These are phyloP conservation scores for Erythrophleum fordii DNA, from an alignment of 306 rosid genomes.

Conservation along the genomic window DNA sequence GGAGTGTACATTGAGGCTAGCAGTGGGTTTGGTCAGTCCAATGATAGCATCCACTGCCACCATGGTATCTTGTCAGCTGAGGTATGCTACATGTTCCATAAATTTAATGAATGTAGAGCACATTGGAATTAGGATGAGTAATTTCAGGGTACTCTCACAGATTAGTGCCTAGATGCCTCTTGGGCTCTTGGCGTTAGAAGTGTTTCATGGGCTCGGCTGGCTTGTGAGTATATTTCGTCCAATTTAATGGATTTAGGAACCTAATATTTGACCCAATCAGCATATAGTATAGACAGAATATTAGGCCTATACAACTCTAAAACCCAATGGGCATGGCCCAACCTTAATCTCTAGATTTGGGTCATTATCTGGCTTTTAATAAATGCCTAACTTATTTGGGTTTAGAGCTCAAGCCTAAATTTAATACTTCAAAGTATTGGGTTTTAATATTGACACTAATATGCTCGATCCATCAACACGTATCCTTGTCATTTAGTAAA, in stretches of 20 bases:
- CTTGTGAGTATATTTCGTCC: background rate
- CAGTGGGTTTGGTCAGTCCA: slow-evolving; percentile 88
- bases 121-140: background rate
- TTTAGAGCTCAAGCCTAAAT: too few relatives aligned
- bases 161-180: background rate
- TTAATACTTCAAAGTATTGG: too few relatives aligned
- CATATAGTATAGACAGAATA: background rate
- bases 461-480: too few relatives aligned
- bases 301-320: too few relatives aligned
- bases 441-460: too few relatives aligned
- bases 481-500: too few relatives aligned
- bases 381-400: too few relatives aligned
- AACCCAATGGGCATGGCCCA: too few relatives aligned
- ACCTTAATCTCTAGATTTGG: too few relatives aligned
- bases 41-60: slow-evolving; percentile 82
- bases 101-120: background rate
- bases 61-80: slow-evolving; percentile 95
- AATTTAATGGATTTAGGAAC: background rate
- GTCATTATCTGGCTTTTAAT: too few relatives aligned
- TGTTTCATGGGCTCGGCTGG: background rate
- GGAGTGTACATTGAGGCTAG: slow-evolving; percentile 93
- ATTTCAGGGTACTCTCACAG: background rate
- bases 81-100: slow-evolving; percentile 55
- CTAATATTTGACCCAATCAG: background rate
- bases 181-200: background rate